Conservation (phyloP, 352 stramenopile genomes). For the Aphanomyces invadans region DNA sequence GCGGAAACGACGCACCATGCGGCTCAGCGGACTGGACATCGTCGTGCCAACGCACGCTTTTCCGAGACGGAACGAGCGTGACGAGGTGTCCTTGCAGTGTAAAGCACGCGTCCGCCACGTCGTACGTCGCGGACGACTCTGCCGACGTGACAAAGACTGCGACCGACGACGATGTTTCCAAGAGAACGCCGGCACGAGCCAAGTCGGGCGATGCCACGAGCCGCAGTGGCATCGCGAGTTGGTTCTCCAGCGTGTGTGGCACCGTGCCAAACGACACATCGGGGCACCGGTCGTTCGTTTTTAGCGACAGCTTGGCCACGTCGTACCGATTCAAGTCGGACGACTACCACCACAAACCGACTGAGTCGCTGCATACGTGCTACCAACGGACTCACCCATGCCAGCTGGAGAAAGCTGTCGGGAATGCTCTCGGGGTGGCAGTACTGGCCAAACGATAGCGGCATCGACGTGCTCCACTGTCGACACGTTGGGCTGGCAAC, state of each 20-base stretch:
- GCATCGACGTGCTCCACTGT: constrained; percentile 27
- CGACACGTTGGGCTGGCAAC: neutral
- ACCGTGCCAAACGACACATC: neutral
- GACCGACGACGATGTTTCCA: neutral
- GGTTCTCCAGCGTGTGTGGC: neutral
- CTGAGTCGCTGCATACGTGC: no score
- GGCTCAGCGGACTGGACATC: constrained; percentile 36
- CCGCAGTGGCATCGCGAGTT: neutral
- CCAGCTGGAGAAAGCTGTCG: constrained; percentile 39
- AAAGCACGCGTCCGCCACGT: constrained; percentile 56
- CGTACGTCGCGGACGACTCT: constrained; percentile 23
- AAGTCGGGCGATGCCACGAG: neutral
- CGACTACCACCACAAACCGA: neutral
- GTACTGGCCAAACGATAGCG: constrained; percentile 60
- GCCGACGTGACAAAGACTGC: neutral
- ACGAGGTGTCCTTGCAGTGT: constrained; percentile 36
- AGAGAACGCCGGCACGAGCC: neutral
- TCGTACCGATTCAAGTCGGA: neutral
- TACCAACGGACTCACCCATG: constrained; percentile 16
- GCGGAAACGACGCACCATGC: constrained; percentile 33
- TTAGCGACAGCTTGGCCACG: neutral
- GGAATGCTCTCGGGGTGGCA: constrained; percentile 49
- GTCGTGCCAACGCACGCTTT: constrained; percentile 42
- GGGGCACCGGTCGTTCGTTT: constrained; percentile 15
- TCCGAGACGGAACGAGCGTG: constrained; percentile 43